These are phyloP conservation scores for Pholiota molesta DNA, from an alignment of 768 basidiomycete species.

Conservation along the genomic window DNA sequence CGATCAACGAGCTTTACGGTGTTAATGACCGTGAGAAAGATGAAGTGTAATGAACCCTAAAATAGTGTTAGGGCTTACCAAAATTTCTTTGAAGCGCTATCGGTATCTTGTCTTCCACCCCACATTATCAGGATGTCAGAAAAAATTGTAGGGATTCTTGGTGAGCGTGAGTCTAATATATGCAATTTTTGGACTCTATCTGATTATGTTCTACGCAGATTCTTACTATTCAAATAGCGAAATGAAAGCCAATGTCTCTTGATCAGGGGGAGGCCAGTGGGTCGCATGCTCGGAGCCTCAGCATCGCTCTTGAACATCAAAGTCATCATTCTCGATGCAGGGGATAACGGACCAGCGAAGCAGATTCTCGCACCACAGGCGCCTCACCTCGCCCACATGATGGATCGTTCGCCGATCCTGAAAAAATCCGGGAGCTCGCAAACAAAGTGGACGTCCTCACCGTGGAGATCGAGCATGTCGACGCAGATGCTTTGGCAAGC, in stretches of 20 bases:
- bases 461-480: conserved; percentile 96
- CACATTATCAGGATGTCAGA: conserved; percentile 30
- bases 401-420: conserved; percentile 84
- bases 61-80: conserved; percentile 1
- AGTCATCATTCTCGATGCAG: conserved; percentile 83
- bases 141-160: conserved; percentile 54
- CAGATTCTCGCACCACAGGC: conserved; percentile 69
- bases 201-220: conserved; percentile 10
- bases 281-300: conserved; percentile 93
- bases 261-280: conserved; percentile 92
- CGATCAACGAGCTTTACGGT: too few relatives aligned
- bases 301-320: conserved; percentile 87
- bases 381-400: conserved; percentile 69
- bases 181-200: neutral
- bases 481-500: conserved; percentile 71
- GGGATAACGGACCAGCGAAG: conserved; percentile 84
- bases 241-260: conserved; percentile 22
- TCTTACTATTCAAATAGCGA: conserved; percentile 11
- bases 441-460: conserved; percentile 84
- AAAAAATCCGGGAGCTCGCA: conserved; percentile 80
- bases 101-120: neutral
- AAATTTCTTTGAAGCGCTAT: neutral
- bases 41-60: neutral
- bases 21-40: neutral
- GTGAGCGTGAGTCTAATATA: conserved; percentile 44